Evolutionary conservation across 768 basidiomycete genomes (phyloP).

Genomic region (Russula foetens): DNA sequence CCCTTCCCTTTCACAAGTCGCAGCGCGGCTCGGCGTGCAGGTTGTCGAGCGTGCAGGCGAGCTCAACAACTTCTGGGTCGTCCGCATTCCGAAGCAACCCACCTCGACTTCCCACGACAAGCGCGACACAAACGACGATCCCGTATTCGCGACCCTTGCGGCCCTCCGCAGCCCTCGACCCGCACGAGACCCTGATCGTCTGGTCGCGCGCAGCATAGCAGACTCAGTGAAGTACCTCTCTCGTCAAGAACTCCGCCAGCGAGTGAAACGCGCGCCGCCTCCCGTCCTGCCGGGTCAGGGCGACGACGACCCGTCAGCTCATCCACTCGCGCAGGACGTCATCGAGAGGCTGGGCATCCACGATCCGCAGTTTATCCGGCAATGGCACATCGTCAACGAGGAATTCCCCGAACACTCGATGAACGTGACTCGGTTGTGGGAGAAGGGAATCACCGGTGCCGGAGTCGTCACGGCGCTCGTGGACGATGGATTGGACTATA

Average conservation of each 20-base stretch:
- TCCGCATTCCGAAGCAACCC: slow-evolving; percentile 44
- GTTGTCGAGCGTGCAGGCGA: slow-evolving; percentile 85
- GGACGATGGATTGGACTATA: slow-evolving; percentile 93
- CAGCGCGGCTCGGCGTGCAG: slow-evolving; percentile 61
- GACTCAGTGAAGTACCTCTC: slow-evolving; percentile 53
- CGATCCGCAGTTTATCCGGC: slow-evolving; percentile 76
- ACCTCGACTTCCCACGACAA: slow-evolving; percentile 21
- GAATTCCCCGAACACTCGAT: slow-evolving; percentile 74
- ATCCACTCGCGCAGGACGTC: slow-evolving; percentile 37
- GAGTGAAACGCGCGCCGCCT: slow-evolving; percentile 69
- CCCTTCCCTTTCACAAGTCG: slow-evolving; percentile 53
- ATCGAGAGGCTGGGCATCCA: slow-evolving; percentile 56
- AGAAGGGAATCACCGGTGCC: slow-evolving; percentile 78
- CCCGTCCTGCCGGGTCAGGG: slow-evolving; percentile 31
- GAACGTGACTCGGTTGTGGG: slow-evolving; percentile 93
- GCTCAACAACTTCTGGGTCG: slow-evolving; percentile 74
- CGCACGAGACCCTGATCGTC: slow-evolving; percentile 34
- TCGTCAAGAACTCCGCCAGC: slow-evolving; percentile 56
- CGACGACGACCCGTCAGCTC: slow-evolving; percentile 19
- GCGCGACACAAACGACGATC: slow-evolving; percentile 32
- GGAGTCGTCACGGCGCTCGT: slow-evolving; percentile 84
- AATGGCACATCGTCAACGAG: slow-evolving; percentile 96
- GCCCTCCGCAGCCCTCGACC: slow-evolving; percentile 32
- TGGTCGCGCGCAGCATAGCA: slow-evolving; percentile 37
- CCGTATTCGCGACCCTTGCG: slow-evolving; percentile 43